Conservation (phyloP, 2,329 filamentous ascomycete genomes). For the Neopestalotiopsis clavispora region DNA sequence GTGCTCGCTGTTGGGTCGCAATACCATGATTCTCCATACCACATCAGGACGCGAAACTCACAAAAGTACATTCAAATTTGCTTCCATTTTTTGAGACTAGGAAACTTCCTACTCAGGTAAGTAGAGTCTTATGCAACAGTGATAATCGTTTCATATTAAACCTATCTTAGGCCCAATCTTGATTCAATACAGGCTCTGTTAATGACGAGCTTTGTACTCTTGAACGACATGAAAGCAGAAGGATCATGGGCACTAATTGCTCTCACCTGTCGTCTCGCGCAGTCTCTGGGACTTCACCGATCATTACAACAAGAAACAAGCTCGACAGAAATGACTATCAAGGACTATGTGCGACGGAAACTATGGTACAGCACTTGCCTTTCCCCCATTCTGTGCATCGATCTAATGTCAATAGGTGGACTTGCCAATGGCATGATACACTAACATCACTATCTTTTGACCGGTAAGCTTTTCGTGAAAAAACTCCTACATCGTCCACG, state of each 20-base stretch:
- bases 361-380: constrained; percentile 51
- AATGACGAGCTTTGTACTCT: constrained; percentile 65
- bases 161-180: constrained; percentile 58
- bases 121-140: constrained; percentile 6
- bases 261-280: constrained; percentile 67
- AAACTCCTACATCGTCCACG: not conserved
- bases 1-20: constrained; percentile 70
- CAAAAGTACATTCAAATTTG: constrained; percentile 68
- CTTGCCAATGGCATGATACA: constrained; percentile 70
- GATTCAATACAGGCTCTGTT: constrained; percentile 70
- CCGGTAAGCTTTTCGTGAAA: constrained; percentile 43
- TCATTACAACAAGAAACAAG: constrained; percentile 46
- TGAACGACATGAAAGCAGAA: constrained; percentile 74
- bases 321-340: constrained; percentile 50
- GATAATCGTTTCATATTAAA: not conserved
- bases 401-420: constrained; percentile 50
- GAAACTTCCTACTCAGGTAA: constrained; percentile 66
- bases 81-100: constrained; percentile 67
- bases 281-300: constrained; percentile 66
- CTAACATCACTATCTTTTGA: constrained; percentile 70
- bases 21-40: constrained; percentile 68
- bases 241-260: constrained; percentile 70
- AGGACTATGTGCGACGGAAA: constrained; percentile 59
- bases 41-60: constrained; percentile 62
- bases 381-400: not conserved